Evolutionary conservation across 208 protist genomes (phyloP).

Genomic region (Herpetomonas tarakana): DNA sequence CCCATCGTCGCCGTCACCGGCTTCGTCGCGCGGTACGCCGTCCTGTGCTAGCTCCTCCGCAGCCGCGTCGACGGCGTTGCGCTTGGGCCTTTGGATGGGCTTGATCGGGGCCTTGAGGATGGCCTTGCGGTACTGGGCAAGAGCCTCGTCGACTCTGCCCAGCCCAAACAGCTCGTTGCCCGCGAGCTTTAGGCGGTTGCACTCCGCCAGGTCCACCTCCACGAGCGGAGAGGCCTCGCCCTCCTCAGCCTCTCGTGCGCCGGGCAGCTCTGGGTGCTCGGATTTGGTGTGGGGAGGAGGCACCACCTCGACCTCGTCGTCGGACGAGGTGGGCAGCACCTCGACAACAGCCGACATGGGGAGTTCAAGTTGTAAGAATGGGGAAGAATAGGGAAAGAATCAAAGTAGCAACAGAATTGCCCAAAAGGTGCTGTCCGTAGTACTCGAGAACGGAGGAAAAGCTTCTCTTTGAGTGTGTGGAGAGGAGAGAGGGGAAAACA

Average conservation of each 20-base stretch:
- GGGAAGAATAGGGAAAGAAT: not conserved
- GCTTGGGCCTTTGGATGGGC: slow-evolving; percentile 21
- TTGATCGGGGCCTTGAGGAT: slow-evolving; percentile 58
- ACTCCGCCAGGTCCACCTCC: slow-evolving; percentile 49
- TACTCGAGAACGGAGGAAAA: no score
- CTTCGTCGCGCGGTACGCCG: not conserved
- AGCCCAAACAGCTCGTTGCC: slow-evolving; percentile 67
- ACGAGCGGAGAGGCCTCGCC: slow-evolving; percentile 1
- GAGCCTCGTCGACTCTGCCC: slow-evolving; percentile 53
- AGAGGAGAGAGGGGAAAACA: no score
- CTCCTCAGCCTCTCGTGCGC: slow-evolving; percentile 3
- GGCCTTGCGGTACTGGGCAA: slow-evolving; percentile 67
- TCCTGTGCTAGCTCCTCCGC: not conserved
- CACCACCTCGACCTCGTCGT: slow-evolving; percentile 13
- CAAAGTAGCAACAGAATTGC: no score
- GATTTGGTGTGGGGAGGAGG: not conserved
- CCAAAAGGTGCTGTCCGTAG: no score
- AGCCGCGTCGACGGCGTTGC: slow-evolving; percentile 2
- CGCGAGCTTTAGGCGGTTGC: slow-evolving; percentile 49
- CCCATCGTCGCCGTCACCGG: not conserved
- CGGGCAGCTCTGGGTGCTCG: not conserved
- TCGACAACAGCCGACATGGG: slow-evolving; percentile 9
- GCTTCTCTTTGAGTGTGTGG: no score
- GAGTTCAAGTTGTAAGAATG: not conserved
- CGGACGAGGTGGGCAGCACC: slow-evolving; percentile 19